These are phyloP conservation scores for Spergularia azorica DNA, from an alignment of 179 eudicot genomes.

Conservation along the genomic window DNA sequence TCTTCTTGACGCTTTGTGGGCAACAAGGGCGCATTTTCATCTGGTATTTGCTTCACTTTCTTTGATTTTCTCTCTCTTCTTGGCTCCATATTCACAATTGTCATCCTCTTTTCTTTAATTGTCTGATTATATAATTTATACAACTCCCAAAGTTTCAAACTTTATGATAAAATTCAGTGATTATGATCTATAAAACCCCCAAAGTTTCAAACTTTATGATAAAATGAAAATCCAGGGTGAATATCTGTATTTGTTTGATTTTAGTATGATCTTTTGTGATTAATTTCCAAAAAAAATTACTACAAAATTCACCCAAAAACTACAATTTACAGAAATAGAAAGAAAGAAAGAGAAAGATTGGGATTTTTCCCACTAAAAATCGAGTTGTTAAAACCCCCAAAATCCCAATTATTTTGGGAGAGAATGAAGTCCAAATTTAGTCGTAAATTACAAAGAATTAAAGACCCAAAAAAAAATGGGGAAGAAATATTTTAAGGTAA, in stretches of 20 bases:
- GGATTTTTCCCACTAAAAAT: neutral
- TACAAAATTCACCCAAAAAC: neutral
- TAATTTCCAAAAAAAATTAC: neutral
- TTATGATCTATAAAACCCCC: too few relatives aligned
- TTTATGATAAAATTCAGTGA: neutral
- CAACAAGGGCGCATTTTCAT: slow-evolving; percentile 47
- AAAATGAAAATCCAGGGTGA: neutral
- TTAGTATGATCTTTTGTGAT: neutral
- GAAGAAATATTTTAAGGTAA: too few relatives aligned
- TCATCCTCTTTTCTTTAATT: slow-evolving; percentile 27
- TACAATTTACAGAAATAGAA: neutral
- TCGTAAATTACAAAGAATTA: neutral
- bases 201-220: too few relatives aligned
- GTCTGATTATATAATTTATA: neutral
- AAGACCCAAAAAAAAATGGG: neutral
- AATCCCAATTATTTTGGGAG: too few relatives aligned
- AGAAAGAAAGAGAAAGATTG: neutral
- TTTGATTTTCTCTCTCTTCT: slow-evolving; percentile 32
- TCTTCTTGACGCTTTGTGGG: slow-evolving; percentile 42
- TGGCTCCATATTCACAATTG: slow-evolving; percentile 29
- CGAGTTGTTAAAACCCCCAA: neutral
- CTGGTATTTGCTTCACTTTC: slow-evolving; percentile 30
- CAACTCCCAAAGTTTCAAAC: slow-evolving; percentile 10
- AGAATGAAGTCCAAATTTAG: neutral
- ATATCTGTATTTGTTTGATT: slow-evolving; percentile 1